Percentiles rank a stretch among this genome's conserved stretches.
Conservation (phyloP, 2,329 filamentous ascomycete genomes). For the Madurella mycetomatis region DNA sequence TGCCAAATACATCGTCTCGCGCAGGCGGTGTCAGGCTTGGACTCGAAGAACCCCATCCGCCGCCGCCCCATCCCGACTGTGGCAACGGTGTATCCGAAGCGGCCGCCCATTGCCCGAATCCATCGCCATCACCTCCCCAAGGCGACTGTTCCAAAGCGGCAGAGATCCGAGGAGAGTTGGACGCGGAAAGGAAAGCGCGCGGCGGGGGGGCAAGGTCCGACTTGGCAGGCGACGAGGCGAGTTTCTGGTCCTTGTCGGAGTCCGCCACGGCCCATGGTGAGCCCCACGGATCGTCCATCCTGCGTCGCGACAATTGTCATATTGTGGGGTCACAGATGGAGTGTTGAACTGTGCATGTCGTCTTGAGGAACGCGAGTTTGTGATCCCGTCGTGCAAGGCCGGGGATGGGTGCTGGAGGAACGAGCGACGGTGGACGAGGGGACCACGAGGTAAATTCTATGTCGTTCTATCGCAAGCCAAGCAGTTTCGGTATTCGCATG, state of each 20-base stretch:
- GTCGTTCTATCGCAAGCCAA: too few relatives aligned
- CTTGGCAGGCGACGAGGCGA: conserved; percentile 31
- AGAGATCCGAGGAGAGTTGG: conserved; percentile 29
- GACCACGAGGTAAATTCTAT: too few relatives aligned
- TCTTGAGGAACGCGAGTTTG: neutral
- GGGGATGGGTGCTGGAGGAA: too few relatives aligned
- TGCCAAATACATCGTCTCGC: conserved; percentile 31
- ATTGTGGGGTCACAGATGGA: conserved; percentile 10
- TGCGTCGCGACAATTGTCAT: conserved; percentile 27
- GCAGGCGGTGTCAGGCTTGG: conserved; percentile 19
- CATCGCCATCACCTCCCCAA: conserved; percentile 40
- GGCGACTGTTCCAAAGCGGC: conserved; percentile 33
- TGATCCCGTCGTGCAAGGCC: neutral
- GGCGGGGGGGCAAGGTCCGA: conserved; percentile 39
- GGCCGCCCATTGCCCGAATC: conserved; percentile 36
- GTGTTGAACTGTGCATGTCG: conserved; percentile 13
- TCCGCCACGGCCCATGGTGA: conserved; percentile 53
- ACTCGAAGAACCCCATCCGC: conserved; percentile 22
- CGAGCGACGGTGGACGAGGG: too few relatives aligned
- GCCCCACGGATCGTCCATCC: conserved; percentile 61
- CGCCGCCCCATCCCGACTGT: conserved; percentile 22
- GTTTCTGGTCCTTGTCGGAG: conserved; percentile 30
- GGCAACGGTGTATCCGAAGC: conserved; percentile 25
- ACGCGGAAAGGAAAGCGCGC: conserved; percentile 38
- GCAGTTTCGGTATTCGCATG: too few relatives aligned